Evolutionary conservation across 805 yeast genomes (phyloP).

Genomic region (Millerago galiae): DNA sequence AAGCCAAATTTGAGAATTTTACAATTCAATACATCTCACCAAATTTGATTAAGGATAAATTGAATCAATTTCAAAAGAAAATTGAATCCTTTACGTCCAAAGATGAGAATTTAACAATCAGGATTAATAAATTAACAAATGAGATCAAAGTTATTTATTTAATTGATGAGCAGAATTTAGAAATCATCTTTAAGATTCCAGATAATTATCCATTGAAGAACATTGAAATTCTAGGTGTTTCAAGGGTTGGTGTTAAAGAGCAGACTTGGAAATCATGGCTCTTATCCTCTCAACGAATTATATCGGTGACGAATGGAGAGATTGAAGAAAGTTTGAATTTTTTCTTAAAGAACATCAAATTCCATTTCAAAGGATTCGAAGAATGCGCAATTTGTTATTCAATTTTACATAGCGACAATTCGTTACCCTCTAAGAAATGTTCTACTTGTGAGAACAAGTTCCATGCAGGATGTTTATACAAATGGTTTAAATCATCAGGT

Average conservation of each 20-base stretch:
- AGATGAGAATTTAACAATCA: constrained; percentile 43
- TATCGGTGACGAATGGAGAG: constrained; percentile 69
- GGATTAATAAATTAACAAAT: constrained; percentile 50
- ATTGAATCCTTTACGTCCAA: constrained; percentile 28
- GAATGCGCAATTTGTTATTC: constrained; percentile 98
- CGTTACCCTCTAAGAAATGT: constrained; percentile 85
- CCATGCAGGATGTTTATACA: constrained; percentile 92
- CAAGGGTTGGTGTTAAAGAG: constrained; percentile 83
- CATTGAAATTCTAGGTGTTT: constrained; percentile 69
- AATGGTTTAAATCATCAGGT: constrained; percentile 96
- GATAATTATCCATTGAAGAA: constrained; percentile 69
- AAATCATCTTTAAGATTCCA: constrained; percentile 71
- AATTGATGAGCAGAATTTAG: constrained; percentile 85
- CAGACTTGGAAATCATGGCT: constrained; percentile 94
- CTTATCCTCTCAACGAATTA: constrained; percentile 79
- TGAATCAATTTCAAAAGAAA: constrained; percentile 42
- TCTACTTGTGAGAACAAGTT: constrained; percentile 88
- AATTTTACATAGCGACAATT: constrained; percentile 76
- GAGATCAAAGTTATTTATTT: constrained; percentile 69
- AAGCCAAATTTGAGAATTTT: constrained; percentile 53
- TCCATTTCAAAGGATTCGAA: constrained; percentile 89
- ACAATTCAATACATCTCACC: constrained; percentile 61
- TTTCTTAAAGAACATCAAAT: constrained; percentile 56
- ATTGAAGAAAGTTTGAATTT: constrained; percentile 36
- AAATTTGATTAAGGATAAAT: constrained; percentile 48